Evolutionary conservation across 768 basidiomycete species (phyloP), one percentile per base, ranked within the genome.

Genomic region (Filobasidium wieringae): DNA sequence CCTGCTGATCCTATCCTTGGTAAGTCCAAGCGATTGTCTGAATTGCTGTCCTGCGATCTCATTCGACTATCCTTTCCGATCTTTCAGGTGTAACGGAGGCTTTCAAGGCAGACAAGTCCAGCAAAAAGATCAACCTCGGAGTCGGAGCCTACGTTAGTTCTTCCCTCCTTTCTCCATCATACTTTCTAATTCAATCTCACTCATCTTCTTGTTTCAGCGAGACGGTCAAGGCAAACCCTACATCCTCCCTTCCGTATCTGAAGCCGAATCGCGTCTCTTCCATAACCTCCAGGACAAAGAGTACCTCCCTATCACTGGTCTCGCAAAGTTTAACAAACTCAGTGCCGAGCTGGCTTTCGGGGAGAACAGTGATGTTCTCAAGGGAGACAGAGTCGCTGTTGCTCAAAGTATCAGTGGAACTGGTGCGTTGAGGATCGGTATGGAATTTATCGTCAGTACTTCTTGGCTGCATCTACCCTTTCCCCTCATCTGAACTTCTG

Each of bases 331-430:
- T 77, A 90, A 86, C 64, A 81, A 83, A 70, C 83, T 83, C 49
- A 89, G 95, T 29, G 83, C 85, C 45, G 84, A 88, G 74, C 80
- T 99, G 51, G 93, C 72, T 5, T 95, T 95, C 70, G 92, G 93
- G 45, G 79, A 79, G 29, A 84, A 91, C 68, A 87, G 86, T 62
- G 74, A 71, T 32, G 86, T 85, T 5, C 72, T 95, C 52, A 80
- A 79, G 57, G 79, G 83, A 65, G 83, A 66, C 22, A 60, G 85
- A 68, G 76, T 85, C 57, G 82, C 88, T 26, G 80, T 86, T 53
- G 86, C 89, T 11, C 95, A 99, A 74, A 85, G 91, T 55, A 92
- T 97, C 74, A 97, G 93, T 29, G 95, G 95, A 14, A 99, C 95
- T 12, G 95, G 95, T 66, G 95, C 95, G 43, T 86, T 96, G 63